Base-by-base conservation (phyloP, 768 basidiomycete genomes). In the Pleurotus tuoliensis region DNA sequence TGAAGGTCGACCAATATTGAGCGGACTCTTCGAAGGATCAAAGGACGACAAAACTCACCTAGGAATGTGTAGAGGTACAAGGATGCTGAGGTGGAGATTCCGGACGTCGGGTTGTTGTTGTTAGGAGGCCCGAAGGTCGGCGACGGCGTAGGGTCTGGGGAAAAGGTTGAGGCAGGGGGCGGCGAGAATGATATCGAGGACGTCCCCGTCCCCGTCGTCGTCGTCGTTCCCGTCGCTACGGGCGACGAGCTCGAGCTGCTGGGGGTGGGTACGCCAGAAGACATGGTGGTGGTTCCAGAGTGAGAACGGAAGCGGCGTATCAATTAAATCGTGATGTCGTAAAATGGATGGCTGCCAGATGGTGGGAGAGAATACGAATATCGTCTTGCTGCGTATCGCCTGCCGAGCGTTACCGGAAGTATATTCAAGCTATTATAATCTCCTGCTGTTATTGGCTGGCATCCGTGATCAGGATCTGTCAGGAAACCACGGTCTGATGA, bases 1-100 rank as follows among this genome's bases (percentile, higher is more conserved):
- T 75, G 59, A 81, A 79, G 4, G 79, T 78, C 62, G 13, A 8
- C 12, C 11, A 3, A 44, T 44, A 22, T 16, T 22, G 20, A 7
- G 43, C n/a, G 5, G 13, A 15, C 20, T 18, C 20, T 47, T 11
- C 15, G 16, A 16, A 52, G 6, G 8, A 15, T 22, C 4, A 8
- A 13, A 11, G 15, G 37, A n/a, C 38, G 13, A 22, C 15, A 22
- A 40, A 37, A 18, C 22, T 41, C 38, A 52, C 50, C 50, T 9
- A 52, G 50, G 37, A 52, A 52, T 18, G 50, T 52, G 40, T 52
- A 52, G 20, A 52, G 22, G 50, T 52, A 52, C 38, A 52, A 24
- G 38, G 50, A 52, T 20, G 50, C 50, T 7, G 50, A 52, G 37
- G 50, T 41, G 22, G 50, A 38, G 50, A 52, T 52, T 15, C 50